phyloP scores from a whole-genome alignment of 2,329 filamentous ascomycete species.

The Fusarium illudens region DNA sequence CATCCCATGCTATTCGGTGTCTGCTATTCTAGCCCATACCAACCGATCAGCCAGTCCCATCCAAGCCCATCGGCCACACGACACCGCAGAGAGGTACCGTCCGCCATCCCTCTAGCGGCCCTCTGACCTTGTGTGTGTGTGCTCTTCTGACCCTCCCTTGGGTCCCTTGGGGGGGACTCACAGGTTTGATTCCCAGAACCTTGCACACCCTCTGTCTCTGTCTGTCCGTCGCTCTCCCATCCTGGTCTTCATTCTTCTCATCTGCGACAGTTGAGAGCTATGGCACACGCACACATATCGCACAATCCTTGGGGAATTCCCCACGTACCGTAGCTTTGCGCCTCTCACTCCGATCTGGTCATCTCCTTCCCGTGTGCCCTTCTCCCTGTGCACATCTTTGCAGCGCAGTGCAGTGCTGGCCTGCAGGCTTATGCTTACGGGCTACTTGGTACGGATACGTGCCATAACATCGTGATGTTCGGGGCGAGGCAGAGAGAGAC shows the following conservation, averaged over 20 bases:
- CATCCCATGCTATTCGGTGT: conserved; percentile 30
- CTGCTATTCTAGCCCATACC: conserved; percentile 33
- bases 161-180: not conserved
- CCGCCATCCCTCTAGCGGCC: conserved; percentile 18
- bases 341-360: conserved; percentile 9
- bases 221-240: conserved; percentile 12
- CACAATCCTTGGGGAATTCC: conserved; percentile 28
- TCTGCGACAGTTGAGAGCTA: conserved; percentile 16
- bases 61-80: conserved; percentile 31
- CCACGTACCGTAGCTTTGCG: conserved; percentile 14
- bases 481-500: not conserved
- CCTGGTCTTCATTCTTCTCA: conserved; percentile 30
- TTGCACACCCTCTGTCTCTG: conserved; percentile 26
- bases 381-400: conserved; percentile 22
- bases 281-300: conserved; percentile 11
- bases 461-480: not conserved
- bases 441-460: not conserved
- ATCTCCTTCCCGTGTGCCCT: conserved; percentile 11
- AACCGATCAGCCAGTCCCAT: conserved; percentile 31
- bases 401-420: not conserved
- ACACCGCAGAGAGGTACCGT: conserved; percentile 25
- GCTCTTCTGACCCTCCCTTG: conserved; percentile 35
- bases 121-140: conserved; percentile 32
- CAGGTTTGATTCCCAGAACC: conserved; percentile 20
- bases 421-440: conserved; percentile 23